Base-by-base conservation (phyloP, 345 rosid genomes). In the Citrus maxima region DNA sequence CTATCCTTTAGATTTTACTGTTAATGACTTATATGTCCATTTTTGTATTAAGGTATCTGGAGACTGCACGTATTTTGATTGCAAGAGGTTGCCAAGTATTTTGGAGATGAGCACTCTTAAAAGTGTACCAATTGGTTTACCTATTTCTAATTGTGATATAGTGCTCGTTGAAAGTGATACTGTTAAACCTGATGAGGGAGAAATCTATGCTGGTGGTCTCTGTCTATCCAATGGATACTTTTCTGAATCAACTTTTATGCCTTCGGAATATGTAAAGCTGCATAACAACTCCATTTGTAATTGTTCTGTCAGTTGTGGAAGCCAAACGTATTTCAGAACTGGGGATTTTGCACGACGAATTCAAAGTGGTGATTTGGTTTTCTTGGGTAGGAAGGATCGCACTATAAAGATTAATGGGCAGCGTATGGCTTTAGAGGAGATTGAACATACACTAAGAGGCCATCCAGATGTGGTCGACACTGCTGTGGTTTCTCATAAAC, bases 61-160 rank as follows among this genome's bases (percentile, higher is more conserved):
- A 72, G 99, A 96, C 83, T 94, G 97, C 84, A 88, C 90, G 54
- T 94, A 88, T 84, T 96, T 93, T 85, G 98, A 96, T 86, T 96
- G 97, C 90, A 86, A 89, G 81, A 84, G 80, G 82, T 80, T 96
- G 88, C 91, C 93, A n/a, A 72, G 64, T 72, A 83, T 96, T 82
- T 86, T 94, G 86, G 89, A 88, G 82, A 83, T 74, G n/a, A 91
- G 86, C 80, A 77, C 79, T 35, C 80, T 94, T 81, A 67, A 84
- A 79, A 91, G 88, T 85, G 98, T 96, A 79, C 99, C 99, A 12
- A 91, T 96, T 87, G 99, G 99, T 73, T 74, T 86, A 78, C 97
- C 97, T 49, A 91, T 96, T 70, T 82, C 94, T 62, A 89, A 92
- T 62, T 96, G 97, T 83, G 79, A 87, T 67, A 80, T 91, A 40